phyloP scores from a whole-genome alignment of 2,329 filamentous ascomycete species.

The Colletotrichum truncatum region DNA sequence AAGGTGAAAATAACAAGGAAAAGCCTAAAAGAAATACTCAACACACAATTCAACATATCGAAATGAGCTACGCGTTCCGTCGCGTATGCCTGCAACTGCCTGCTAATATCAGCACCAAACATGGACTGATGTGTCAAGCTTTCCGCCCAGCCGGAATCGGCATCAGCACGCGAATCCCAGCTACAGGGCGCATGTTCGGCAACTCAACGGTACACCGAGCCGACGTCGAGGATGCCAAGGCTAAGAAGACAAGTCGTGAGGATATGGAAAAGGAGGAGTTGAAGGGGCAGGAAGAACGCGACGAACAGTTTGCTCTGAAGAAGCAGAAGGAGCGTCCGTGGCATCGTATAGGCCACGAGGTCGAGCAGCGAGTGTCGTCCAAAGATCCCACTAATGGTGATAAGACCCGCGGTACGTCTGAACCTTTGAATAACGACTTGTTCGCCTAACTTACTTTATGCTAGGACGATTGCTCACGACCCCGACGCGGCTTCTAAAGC shows the following conservation, averaged over 20 bases:
- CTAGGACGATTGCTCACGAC: slow-evolving; percentile 81
- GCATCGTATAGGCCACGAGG: slow-evolving; percentile 69
- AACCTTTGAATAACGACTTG: too few species aligned
- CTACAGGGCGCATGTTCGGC: not conserved
- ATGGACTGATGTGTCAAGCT: slow-evolving; percentile 24
- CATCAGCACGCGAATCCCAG: slow-evolving; percentile 7
- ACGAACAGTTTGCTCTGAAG: slow-evolving; percentile 55
- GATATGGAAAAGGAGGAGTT: slow-evolving; percentile 33
- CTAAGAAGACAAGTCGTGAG: slow-evolving; percentile 36
- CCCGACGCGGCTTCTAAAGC: slow-evolving; percentile 80
- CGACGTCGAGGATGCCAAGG: slow-evolving; percentile 35
- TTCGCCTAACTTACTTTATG: not conserved
- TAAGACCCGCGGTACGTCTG: slow-evolving; percentile 41
- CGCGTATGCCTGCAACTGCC: slow-evolving; percentile 31
- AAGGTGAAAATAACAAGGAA: not conserved
- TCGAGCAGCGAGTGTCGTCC: slow-evolving; percentile 41
- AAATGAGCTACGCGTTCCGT: slow-evolving; percentile 34
- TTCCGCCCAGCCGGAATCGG: slow-evolving; percentile 27
- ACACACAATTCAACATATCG: not conserved
- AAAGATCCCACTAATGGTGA: slow-evolving; percentile 37
- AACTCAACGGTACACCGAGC: not conserved
- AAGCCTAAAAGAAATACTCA: too few species aligned
- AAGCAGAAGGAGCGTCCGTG: slow-evolving; percentile 71
- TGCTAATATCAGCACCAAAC: slow-evolving; percentile 18
- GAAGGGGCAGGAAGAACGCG: slow-evolving; percentile 44